Percentiles rank a stretch among this genome's conserved stretches.
Conservation (phyloP, 164 flowering plant genomes). For the Vitis cinerea region DNA sequence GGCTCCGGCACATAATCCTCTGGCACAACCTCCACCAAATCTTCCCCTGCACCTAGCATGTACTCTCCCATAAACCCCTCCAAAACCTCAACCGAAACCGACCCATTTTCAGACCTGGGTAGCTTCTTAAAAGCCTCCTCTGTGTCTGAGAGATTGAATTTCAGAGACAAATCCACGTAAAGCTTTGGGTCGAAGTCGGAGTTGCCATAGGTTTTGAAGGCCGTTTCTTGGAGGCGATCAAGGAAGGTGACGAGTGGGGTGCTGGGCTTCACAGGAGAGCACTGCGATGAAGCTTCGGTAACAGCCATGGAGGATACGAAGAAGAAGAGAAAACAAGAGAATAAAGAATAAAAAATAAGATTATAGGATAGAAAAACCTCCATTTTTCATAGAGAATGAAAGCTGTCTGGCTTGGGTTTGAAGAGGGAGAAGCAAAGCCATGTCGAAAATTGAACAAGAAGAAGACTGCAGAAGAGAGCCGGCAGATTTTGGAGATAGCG, state of each 20-base stretch:
- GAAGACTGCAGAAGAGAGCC: no score
- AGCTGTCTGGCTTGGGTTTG: no score
- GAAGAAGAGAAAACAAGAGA: neutral
- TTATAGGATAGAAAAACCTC: no score
- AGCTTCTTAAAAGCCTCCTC: slow-evolving; percentile 48
- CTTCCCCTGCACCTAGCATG: slow-evolving; percentile 65
- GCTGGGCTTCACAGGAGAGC: slow-evolving; percentile 38
- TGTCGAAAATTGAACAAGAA: no score
- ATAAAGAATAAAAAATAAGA: neutral
- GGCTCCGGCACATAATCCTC: slow-evolving; percentile 65
- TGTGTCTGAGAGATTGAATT: slow-evolving; percentile 35
- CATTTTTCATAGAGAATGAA: no score
- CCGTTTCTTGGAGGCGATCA: slow-evolving; percentile 54
- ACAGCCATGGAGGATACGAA: neutral
- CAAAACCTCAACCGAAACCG: slow-evolving; percentile 37
- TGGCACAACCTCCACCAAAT: slow-evolving; percentile 53
- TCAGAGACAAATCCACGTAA: slow-evolving; percentile 72
- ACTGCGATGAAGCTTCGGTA: neutral
- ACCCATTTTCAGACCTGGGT: slow-evolving; percentile 33
- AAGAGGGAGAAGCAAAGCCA: no score
- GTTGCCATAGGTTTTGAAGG: slow-evolving; percentile 49
- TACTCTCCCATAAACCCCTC: slow-evolving; percentile 38
- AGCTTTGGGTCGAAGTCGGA: slow-evolving; percentile 69
- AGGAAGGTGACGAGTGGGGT: slow-evolving; percentile 62
- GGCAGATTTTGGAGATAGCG: no score